These are phyloP conservation scores for Leccinum variicolor DNA, from an alignment of 768 basidiomycete species.

Conservation along the genomic window DNA sequence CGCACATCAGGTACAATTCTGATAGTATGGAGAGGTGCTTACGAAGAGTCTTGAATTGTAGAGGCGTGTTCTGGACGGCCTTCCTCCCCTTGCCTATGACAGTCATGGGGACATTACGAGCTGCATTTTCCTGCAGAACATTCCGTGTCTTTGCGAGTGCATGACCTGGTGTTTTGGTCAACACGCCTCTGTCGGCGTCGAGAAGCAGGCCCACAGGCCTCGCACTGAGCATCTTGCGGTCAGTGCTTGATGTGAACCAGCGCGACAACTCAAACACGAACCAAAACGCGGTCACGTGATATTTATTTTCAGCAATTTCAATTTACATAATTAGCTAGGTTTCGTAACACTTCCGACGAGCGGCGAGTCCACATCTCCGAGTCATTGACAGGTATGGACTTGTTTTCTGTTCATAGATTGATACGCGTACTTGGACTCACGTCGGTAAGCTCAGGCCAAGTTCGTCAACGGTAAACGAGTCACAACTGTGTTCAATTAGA, in stretches of 20 bases:
- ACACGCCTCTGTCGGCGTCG: slow-evolving; percentile 21
- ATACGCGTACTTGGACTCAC: no score
- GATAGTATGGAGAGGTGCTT: not conserved
- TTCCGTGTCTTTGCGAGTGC: slow-evolving; percentile 36
- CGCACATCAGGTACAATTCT: not conserved
- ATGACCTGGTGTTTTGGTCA: slow-evolving; percentile 56
- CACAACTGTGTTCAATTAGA: no score
- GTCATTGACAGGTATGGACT: no score
- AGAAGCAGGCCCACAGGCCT: slow-evolving; percentile 26
- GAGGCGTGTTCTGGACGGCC: slow-evolving; percentile 34
- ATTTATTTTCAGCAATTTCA: not conserved
- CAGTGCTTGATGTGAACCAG: not conserved
- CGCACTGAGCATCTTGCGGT: slow-evolving; percentile 26
- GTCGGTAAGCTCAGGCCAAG: no score
- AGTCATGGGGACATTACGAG: slow-evolving; percentile 37
- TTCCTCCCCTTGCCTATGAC: slow-evolving; percentile 47
- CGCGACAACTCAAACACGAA: slow-evolving; percentile 8
- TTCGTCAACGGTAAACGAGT: no score
- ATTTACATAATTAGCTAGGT: no score
- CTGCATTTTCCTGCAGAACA: slow-evolving; percentile 49
- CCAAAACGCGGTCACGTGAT: slow-evolving; percentile 29
- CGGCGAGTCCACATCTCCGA: no score
- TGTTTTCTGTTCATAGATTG: no score
- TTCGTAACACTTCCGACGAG: no score
- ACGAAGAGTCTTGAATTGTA: slow-evolving; percentile 31